These are phyloP conservation scores for Tothia fuscella DNA, from an alignment of 2,329 filamentous ascomycete species.

Conservation along the genomic window DNA sequence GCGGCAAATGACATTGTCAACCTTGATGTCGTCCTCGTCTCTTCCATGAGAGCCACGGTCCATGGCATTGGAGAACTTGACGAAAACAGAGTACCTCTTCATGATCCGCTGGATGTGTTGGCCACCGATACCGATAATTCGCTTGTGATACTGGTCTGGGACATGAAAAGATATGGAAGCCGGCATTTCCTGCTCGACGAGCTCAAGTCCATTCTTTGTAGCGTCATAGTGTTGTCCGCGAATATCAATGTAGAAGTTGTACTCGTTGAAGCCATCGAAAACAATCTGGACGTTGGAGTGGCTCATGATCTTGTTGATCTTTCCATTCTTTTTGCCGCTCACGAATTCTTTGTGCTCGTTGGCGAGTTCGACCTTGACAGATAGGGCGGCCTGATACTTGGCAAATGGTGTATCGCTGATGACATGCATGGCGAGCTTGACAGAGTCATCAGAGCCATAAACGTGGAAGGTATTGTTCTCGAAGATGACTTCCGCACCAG, in stretches of 20 bases:
- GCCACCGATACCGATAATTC: constrained; percentile 95
- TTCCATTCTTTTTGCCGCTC: constrained; percentile 98
- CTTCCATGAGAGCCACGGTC: constrained; percentile 87
- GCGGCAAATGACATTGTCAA: constrained; percentile 97
- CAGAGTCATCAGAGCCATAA: constrained; percentile 89
- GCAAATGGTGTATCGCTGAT: constrained; percentile 88
- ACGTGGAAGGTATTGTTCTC: constrained; percentile 90
- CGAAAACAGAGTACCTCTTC: constrained; percentile 99
- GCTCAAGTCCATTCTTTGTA: constrained; percentile 79
- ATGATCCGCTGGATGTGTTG: constrained; percentile 99
- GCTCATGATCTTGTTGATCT: constrained; percentile 99
- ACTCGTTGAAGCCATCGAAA: constrained; percentile 98
- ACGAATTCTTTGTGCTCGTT: constrained; percentile 99
- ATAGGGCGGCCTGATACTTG: constrained; percentile 63
- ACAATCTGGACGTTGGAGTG: constrained; percentile 99
- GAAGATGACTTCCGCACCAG: constrained; percentile 86
- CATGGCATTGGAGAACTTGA: constrained; percentile 99
- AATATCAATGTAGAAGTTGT: constrained; percentile 99
- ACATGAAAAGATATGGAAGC: constrained; percentile 99
- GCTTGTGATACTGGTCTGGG: constrained; percentile 97
- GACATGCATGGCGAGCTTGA: constrained; percentile 89
- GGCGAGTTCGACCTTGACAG: constrained; percentile 95
- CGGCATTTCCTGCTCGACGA: constrained; percentile 98
- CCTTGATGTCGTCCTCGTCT: constrained; percentile 95
- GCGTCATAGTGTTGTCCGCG: constrained; percentile 86